phyloP scores from a whole-genome alignment of 2,329 filamentous ascomycete species.

The Metarhizium brunneum region DNA sequence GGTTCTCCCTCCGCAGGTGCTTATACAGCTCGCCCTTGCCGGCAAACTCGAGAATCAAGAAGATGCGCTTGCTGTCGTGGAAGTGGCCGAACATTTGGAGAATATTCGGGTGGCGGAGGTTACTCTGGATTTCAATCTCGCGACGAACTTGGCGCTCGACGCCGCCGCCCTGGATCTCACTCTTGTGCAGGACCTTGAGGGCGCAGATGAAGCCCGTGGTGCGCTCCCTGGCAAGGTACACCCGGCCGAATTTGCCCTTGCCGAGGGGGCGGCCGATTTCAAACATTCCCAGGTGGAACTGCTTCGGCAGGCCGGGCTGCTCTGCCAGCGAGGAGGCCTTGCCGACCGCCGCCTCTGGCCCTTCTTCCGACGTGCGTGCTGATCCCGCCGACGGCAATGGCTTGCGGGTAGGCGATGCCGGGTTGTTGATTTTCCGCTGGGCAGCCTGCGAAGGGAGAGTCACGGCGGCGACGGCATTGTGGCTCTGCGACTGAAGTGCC shows the following conservation, averaged over 20 bases:
- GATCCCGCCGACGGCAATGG: constrained; percentile 32
- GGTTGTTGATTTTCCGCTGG: constrained; percentile 38
- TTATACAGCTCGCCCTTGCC: constrained; percentile 60
- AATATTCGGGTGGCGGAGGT: constrained; percentile 58
- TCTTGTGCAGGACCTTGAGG: constrained; percentile 63
- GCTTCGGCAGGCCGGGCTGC: constrained; percentile 5
- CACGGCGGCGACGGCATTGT: constrained; percentile 55
- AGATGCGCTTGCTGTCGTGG: constrained; percentile 62
- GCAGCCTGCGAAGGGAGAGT: constrained; percentile 58
- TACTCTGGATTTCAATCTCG: constrained; percentile 66
- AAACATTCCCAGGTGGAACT: constrained; percentile 50
- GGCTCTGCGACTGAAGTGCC: constrained; percentile 69
- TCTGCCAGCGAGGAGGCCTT: background rate
- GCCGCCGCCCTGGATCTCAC: constrained; percentile 54
- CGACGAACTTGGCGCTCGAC: constrained; percentile 64
- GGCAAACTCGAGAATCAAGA: constrained; percentile 64
- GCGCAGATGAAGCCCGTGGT: constrained; percentile 61
- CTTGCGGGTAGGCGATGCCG: constrained; percentile 45
- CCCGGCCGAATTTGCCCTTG: constrained; percentile 65
- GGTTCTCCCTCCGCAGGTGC: constrained; percentile 55
- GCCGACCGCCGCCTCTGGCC: constrained; percentile 39
- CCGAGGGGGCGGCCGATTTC: constrained; percentile 65
- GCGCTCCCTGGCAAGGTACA: constrained; percentile 61
- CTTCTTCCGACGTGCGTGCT: constrained; percentile 39
- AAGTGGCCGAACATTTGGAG: constrained; percentile 61